Base-by-base conservation (phyloP, 331 rosid genomes). In the Acacia pycnantha region DNA sequence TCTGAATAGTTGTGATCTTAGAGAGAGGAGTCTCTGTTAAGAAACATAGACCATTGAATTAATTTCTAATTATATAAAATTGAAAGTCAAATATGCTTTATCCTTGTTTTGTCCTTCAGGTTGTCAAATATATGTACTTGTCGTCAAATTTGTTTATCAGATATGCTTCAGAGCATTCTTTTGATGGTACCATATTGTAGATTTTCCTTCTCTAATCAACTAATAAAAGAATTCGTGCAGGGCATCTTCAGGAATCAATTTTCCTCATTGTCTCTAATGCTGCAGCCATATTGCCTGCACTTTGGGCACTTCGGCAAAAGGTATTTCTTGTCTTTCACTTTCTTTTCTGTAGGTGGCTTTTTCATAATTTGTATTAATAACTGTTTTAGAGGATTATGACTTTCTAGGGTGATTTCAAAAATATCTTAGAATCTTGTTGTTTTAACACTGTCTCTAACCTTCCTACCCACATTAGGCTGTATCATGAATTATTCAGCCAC, bases 271-370 rank as follows among this genome's bases (percentile, higher is more conserved):
- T 85, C 15, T 95, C 99, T 50, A 95, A 95, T 82, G 94, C 89
- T 54, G 98, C 97, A 11, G 99, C 99, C 70, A 84, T 85, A 79
- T 87, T 95, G 76, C 99, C 99, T 50, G 98, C 99, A 27, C 88
- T 83, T 78, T 92, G 98, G 97, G 91, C 98, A 37, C 98, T 95
- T 81, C 89, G 89, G 74, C 89, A 89, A 77, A 95, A 87, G 97
- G 99, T 92, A 83, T 56, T 56, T 81, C 61, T 84, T 81, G 27
- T 76, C 37, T 2, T 51, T 54, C 83, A 29, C 64, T 72, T 70
- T 61, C 50, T 85, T 82, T 35, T 21, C 26, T 77, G 19, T 74
- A 27, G 67, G 46, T 35, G 46, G 51, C n/a, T 59, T 37, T 48
- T 22, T 48, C 76, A 73, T 51, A 12, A 22, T 40, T 69, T 73